phyloP scores from a whole-genome alignment of 1,284 basidiomycete genomes.

The Moesziomyces aphidis region DNA sequence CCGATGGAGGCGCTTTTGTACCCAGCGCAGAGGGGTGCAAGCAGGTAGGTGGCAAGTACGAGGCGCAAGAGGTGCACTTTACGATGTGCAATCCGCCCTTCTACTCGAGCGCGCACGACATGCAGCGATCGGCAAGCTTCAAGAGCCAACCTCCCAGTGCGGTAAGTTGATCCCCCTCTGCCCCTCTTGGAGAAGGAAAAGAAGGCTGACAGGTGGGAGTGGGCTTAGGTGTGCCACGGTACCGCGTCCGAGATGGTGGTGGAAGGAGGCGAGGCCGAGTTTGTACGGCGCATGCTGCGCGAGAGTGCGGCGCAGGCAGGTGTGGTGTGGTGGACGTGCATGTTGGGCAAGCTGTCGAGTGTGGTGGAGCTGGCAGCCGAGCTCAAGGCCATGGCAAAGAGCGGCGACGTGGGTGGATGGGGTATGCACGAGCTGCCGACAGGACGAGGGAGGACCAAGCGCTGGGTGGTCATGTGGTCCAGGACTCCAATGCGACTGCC shows the following conservation, averaged over 20 bases:
- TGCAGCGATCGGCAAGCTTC: slow-evolving; percentile 64
- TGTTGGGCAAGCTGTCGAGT: slow-evolving; percentile 87
- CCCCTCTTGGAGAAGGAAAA: background rate
- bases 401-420: slow-evolving; percentile 76
- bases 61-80: slow-evolving; percentile 65
- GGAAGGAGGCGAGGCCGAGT: slow-evolving; percentile 82
- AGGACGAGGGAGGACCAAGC: slow-evolving; percentile 79
- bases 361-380: slow-evolving; percentile 75
- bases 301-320: slow-evolving; percentile 75
- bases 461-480: slow-evolving; percentile 88
- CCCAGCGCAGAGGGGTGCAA: slow-evolving; percentile 52
- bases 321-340: slow-evolving; percentile 83
- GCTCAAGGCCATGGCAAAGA: slow-evolving; percentile 70
- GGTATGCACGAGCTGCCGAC: slow-evolving; percentile 81
- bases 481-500: slow-evolving; percentile 12
- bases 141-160: slow-evolving; percentile 39
- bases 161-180: slow-evolving; percentile 8
- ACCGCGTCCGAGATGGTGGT: slow-evolving; percentile 87
- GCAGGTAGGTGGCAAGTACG: background rate
- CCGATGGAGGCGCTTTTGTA: slow-evolving; percentile 71
- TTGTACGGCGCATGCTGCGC: slow-evolving; percentile 80
- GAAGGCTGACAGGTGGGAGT: background rate
- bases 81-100: slow-evolving; percentile 97
- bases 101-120: slow-evolving; percentile 79
- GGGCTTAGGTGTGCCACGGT: slow-evolving; percentile 73